Base-by-base conservation (phyloP, 2,329 filamentous ascomycete species). In the Penicillium hesseltinei region DNA sequence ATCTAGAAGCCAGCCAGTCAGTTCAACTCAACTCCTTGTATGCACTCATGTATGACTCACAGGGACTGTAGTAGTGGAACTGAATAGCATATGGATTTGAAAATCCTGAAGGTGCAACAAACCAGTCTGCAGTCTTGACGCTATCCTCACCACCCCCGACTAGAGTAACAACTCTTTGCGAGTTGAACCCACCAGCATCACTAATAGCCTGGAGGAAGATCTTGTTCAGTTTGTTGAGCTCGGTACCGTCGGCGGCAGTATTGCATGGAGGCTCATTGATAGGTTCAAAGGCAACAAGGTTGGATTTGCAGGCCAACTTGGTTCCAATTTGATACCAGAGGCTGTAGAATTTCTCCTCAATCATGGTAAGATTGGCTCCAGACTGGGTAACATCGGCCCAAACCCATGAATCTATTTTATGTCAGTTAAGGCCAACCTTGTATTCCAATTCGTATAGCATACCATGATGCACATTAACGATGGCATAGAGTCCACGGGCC, bases 381-480 rank as follows among this genome's bases (percentile, higher is more conserved):
- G 73, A 38, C 0, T 71, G 66, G 1, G 79, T 79, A 5, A 83
- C 71, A 64, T 85, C 83, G 5, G 81, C 81, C 84, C 84, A 87
- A 25, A 77, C 73, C 81, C 79, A 84, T 10, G 79, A 82, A 62
- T 87, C 67, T 69, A 38, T 42, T 8, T 33, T 1, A 10, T 29
- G n/a, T 63, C 31, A 61, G 57, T 11, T 23, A 27, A 36, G 29
- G 7, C 5, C 13, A 11, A n/a, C 38, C 2, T 38, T 5, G 23
- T 3, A 9, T 33, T 21, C 17, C 6, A 7, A 15, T 9, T 13
- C 13, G 38, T 10, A 6, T 9, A 29, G 17, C 60, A 53, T 54
- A 69, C 67, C 83, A 57, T 86, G 84, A 59, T 86, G 84, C 7
- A 83, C 80, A 58, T 87, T 84, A 13, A 85, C 78, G 27, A 87